phyloP scores from a whole-genome alignment of 306 rosid species.

The Astragalus glycyphyllos region DNA sequence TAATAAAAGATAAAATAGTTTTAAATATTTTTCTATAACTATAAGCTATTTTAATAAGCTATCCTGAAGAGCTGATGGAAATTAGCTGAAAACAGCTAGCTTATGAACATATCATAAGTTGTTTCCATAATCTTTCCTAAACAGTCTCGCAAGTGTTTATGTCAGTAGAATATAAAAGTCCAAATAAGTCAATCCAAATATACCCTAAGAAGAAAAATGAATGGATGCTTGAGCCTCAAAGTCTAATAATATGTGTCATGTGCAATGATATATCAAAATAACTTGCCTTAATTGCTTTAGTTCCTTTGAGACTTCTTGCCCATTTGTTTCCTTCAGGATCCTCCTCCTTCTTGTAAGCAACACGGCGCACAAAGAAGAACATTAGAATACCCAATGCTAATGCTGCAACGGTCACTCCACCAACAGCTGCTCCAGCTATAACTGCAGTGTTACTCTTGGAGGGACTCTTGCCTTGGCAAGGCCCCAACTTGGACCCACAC shows the following conservation, averaged over 20 bases:
- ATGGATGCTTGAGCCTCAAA: neutral
- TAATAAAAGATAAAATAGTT: too few relatives aligned
- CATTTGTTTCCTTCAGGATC: slow-evolving; percentile 96
- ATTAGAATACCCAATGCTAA: slow-evolving; percentile 55
- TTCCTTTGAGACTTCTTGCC: slow-evolving; percentile 84
- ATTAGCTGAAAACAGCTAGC: too few relatives aligned
- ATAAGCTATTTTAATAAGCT: too few relatives aligned
- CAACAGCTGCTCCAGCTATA: slow-evolving; percentile 80
- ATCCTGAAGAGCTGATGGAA: too few relatives aligned
- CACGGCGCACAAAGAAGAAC: slow-evolving; percentile 71
- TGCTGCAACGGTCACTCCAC: slow-evolving; percentile 66
- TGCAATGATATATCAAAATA: slow-evolving; percentile 25
- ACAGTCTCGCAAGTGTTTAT: too few relatives aligned
- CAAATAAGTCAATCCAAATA: too few relatives aligned
- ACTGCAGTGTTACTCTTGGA: slow-evolving; percentile 57
- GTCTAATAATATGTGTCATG: slow-evolving; percentile 7
- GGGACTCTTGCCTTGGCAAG: slow-evolving; percentile 42
- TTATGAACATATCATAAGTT: too few relatives aligned
- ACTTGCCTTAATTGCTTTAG: slow-evolving; percentile 79
- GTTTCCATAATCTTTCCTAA: too few relatives aligned
- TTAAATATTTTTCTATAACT: too few relatives aligned
- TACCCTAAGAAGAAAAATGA: slow-evolving; percentile 17
- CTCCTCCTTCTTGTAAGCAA: slow-evolving; percentile 69
- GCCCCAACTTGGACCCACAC: slow-evolving; percentile 49
- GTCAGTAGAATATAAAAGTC: too few relatives aligned